phyloP scores from a whole-genome alignment of 306 rosid genomes.

The Sechiopsis laciniata region DNA sequence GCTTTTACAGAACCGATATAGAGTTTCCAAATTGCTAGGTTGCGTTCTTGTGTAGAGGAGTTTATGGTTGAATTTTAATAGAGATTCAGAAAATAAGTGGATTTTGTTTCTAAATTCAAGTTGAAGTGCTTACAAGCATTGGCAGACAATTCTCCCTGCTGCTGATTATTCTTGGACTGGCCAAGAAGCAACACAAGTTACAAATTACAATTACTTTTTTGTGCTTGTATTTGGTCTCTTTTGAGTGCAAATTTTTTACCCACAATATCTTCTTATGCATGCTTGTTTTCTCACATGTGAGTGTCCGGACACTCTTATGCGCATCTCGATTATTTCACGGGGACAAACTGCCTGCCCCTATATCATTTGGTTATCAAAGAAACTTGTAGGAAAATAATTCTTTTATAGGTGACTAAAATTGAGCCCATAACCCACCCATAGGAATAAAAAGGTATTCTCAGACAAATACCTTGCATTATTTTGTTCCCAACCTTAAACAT shows the following conservation, averaged over 20 bases:
- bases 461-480: not conserved
- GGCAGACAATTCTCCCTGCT: not conserved
- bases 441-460: no score
- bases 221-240: slow-evolving; percentile 4
- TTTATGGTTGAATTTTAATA: not conserved
- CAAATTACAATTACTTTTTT: not conserved
- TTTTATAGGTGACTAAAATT: no score
- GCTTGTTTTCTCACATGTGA: not conserved
- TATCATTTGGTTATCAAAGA: no score
- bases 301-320: no score
- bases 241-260: not conserved
- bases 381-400: no score
- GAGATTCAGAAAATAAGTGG: not conserved
- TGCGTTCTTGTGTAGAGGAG: not conserved
- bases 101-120: not conserved
- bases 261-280: not conserved
- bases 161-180: slow-evolving; percentile 2
- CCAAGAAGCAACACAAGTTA: not conserved
- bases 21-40: not conserved
- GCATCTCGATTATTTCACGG: no score
- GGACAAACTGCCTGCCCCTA: no score
- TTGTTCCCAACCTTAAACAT: not conserved
- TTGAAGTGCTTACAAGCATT: not conserved
- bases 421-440: no score
- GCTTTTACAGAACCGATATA: not conserved